A percentile compares a stretch with the other conserved stretches of the same genome.
These are phyloP conservation scores for Fusarium setosum DNA, from an alignment of 2,329 filamentous ascomycete species.

Conservation along the genomic window DNA sequence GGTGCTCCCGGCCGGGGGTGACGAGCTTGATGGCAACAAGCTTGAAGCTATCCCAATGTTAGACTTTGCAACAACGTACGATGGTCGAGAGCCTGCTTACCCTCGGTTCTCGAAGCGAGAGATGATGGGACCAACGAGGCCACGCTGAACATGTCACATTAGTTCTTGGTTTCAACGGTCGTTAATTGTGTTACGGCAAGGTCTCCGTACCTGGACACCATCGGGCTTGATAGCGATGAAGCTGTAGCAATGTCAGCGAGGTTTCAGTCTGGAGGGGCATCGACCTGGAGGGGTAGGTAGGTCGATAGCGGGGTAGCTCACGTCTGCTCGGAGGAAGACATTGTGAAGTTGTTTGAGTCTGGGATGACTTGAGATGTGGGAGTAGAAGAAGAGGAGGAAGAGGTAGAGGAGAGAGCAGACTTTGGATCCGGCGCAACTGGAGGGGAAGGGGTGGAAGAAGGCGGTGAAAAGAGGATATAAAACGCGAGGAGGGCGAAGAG, in stretches of 20 bases:
- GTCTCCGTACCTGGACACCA: constrained; percentile 87
- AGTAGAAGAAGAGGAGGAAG: constrained; percentile 39
- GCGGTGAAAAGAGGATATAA: constrained; percentile 50
- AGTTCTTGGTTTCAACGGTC: constrained; percentile 9
- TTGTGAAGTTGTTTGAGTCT: constrained; percentile 58
- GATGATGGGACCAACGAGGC: constrained; percentile 98
- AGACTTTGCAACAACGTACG: constrained; percentile 23
- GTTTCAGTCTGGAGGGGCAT: constrained; percentile 34
- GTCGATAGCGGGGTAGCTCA: constrained; percentile 62
- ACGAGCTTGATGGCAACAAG: constrained; percentile 97
- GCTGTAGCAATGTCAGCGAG: constrained; percentile 63
- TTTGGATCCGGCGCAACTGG: constrained; percentile 43
- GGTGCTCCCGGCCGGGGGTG: constrained; percentile 90
- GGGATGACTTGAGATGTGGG: constrained; percentile 43
- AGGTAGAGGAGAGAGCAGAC: constrained; percentile 29
- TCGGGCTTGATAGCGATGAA: constrained; percentile 99
- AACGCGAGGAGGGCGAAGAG: constrained; percentile 51
- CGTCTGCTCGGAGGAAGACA: constrained; percentile 87
- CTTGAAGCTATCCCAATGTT: constrained; percentile 79
- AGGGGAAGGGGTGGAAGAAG: constrained; percentile 44
- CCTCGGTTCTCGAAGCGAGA: constrained; percentile 97
- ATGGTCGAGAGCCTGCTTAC: constrained; percentile 58
- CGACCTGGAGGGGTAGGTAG: constrained; percentile 4
- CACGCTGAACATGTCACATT: constrained; percentile 72
- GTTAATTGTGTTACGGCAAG: neutral